Conservation (phyloP, 768 basidiomycete species). For the Lactarius evosmus region DNA sequence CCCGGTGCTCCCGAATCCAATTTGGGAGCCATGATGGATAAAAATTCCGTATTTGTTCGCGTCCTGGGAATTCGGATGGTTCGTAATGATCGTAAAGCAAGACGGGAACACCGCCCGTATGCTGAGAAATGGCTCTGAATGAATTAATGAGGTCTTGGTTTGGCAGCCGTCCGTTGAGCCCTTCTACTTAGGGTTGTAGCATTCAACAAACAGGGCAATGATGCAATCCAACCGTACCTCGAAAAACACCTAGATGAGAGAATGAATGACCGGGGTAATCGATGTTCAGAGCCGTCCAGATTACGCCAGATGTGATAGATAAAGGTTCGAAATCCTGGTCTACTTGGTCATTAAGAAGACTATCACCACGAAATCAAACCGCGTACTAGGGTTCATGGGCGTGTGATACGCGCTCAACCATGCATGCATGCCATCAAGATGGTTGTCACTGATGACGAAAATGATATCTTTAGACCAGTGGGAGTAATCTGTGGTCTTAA, state of each 20-base stretch:
- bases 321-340: constrained; percentile 67
- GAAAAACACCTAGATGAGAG: constrained; percentile 92
- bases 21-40: constrained; percentile 48
- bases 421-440: constrained; percentile 89
- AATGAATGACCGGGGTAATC: constrained; percentile 98
- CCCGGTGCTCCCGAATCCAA: constrained; percentile 40
- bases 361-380: not conserved
- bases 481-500: constrained; percentile 57
- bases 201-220: not conserved
- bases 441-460: constrained; percentile 84
- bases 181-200: constrained; percentile 54
- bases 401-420: constrained; percentile 87
- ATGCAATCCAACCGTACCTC: constrained; percentile 52
- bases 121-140: constrained; percentile 64
- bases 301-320: constrained; percentile 70
- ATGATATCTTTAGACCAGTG: constrained; percentile 95
- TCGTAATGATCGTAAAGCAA: constrained; percentile 78
- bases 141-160: constrained; percentile 95
- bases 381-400: constrained; percentile 58
- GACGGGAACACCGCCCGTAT: constrained; percentile 73
- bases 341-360: constrained; percentile 32
- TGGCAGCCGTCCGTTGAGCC: constrained; percentile 89
- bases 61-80: constrained; percentile 39
- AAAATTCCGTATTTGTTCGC: constrained; percentile 31
- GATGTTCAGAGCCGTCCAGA: constrained; percentile 93